phyloP scores from a whole-genome alignment of 805 yeast genomes.

The Blastobotrys attinorum region DNA sequence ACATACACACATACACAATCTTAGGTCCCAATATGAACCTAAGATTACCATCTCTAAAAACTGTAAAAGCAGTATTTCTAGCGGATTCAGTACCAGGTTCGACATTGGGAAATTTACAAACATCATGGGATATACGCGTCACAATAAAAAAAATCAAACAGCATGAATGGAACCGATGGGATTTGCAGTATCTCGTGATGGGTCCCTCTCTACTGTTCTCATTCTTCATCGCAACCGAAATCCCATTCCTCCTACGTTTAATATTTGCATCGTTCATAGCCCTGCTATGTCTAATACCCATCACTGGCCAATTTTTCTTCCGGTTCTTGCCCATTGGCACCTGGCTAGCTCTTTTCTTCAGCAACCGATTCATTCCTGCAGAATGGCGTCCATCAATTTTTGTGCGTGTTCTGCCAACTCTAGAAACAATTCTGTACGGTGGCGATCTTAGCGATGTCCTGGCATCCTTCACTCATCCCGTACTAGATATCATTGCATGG shows the following conservation, averaged over 20 bases:
- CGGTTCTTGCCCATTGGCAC: constrained; percentile 76
- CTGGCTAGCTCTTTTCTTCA: constrained; percentile 79
- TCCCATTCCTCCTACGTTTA: constrained; percentile 24
- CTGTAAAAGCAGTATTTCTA: constrained; percentile 10
- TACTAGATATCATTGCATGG: constrained; percentile 86
- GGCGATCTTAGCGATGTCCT: constrained; percentile 79
- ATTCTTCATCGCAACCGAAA: constrained; percentile 29
- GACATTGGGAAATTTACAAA: constrained; percentile 24
- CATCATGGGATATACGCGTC: constrained; percentile 27
- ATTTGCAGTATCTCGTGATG: constrained; percentile 43
- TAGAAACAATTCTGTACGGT: constrained; percentile 88
- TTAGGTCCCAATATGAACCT: no score
- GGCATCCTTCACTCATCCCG: constrained; percentile 58
- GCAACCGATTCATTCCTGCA: constrained; percentile 65
- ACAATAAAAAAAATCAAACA: constrained; percentile 26
- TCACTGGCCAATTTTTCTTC: constrained; percentile 76
- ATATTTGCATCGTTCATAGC: constrained; percentile 37
- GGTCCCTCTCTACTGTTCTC: constrained; percentile 44
- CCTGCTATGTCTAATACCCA: constrained; percentile 53
- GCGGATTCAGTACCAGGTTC: constrained; percentile 30
- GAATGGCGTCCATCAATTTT: constrained; percentile 78
- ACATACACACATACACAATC: neutral
- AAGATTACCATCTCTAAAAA: no score
- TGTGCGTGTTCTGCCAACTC: constrained; percentile 81
- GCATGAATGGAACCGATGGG: constrained; percentile 33